Evolutionary conservation across 2,329 filamentous ascomycete genomes (phyloP).

Genomic region (Colletotrichum plurivorum): DNA sequence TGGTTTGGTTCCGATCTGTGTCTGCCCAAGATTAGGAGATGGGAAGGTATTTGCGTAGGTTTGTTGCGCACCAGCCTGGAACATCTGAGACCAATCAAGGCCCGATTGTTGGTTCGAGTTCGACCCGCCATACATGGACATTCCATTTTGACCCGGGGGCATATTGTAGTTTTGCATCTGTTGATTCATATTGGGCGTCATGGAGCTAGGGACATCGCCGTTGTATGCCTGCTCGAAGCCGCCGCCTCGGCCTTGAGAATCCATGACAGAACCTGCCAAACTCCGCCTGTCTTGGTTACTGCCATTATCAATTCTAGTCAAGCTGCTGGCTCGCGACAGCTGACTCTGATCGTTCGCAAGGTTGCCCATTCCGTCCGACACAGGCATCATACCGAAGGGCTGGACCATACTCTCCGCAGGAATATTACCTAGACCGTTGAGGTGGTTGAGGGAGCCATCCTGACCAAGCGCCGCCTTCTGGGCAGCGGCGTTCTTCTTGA

Average conservation of each 20-base stretch:
- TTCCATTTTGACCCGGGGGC: slow-evolving; percentile 73
- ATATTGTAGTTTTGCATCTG: slow-evolving; percentile 76
- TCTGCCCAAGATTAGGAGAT: slow-evolving; percentile 75
- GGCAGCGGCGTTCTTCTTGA: slow-evolving; percentile 80
- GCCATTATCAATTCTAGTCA: slow-evolving; percentile 70
- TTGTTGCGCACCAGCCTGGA: slow-evolving; percentile 79
- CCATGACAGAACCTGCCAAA: slow-evolving; percentile 68
- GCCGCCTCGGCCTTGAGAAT: slow-evolving; percentile 56
- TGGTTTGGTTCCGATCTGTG: slow-evolving; percentile 78
- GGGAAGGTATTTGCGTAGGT: slow-evolving; percentile 73
- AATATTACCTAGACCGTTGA: slow-evolving; percentile 73
- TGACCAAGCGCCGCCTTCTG: slow-evolving; percentile 70
- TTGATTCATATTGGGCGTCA: slow-evolving; percentile 73
- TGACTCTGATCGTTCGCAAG: slow-evolving; percentile 73
- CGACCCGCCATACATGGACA: slow-evolving; percentile 74
- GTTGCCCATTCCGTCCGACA: slow-evolving; percentile 71
- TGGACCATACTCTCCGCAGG: slow-evolving; percentile 70
- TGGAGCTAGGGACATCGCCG: slow-evolving; percentile 70
- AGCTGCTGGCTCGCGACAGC: slow-evolving; percentile 72
- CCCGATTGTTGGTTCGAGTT: slow-evolving; percentile 73
- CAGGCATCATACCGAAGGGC: slow-evolving; percentile 69
- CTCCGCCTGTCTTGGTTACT: slow-evolving; percentile 70
- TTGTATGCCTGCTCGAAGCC: slow-evolving; percentile 69
- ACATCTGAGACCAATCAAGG: slow-evolving; percentile 85
- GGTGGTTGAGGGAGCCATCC: slow-evolving; percentile 70